These are phyloP conservation scores for Grosmannia serpens DNA, from an alignment of 2,329 filamentous ascomycete genomes.

Conservation along the genomic window DNA sequence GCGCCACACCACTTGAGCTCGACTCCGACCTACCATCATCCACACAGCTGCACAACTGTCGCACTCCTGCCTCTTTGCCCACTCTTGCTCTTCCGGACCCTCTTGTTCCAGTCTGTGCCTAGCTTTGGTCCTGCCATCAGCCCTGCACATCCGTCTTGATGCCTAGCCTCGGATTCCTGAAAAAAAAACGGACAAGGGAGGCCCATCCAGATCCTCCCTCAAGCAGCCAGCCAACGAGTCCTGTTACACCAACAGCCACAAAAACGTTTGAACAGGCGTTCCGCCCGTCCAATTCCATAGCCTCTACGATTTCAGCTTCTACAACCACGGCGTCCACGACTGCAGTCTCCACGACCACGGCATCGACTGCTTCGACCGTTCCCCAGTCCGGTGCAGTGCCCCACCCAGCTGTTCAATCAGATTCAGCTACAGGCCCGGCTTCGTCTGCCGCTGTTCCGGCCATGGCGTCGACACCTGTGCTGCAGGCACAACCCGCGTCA, in stretches of 20 bases:
- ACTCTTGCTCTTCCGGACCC: background rate
- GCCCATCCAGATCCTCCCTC: constrained; percentile 59
- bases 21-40: background rate
- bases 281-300: constrained; percentile 19
- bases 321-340: constrained; percentile 11
- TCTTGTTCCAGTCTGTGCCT: too few relatives aligned
- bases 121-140: background rate
- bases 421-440: constrained; percentile 20
- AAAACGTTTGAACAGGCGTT: constrained; percentile 37
- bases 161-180: constrained; percentile 92
- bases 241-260: constrained; percentile 46
- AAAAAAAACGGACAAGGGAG: constrained; percentile 98
- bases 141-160: constrained; percentile 35
- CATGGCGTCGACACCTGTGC: constrained; percentile 22
- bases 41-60: background rate
- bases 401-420: constrained; percentile 14
- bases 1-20: background rate
- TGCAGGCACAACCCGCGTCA: constrained; percentile 17
- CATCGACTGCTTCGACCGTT: constrained; percentile 13
- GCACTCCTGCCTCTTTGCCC: background rate
- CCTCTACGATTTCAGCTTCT: constrained; percentile 4
- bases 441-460: constrained; percentile 6
- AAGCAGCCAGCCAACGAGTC: constrained; percentile 52
- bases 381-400: background rate
- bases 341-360: constrained; percentile 9